These are phyloP conservation scores for Sophora flavescens DNA, from an alignment of 306 rosid species.

Conservation along the genomic window DNA sequence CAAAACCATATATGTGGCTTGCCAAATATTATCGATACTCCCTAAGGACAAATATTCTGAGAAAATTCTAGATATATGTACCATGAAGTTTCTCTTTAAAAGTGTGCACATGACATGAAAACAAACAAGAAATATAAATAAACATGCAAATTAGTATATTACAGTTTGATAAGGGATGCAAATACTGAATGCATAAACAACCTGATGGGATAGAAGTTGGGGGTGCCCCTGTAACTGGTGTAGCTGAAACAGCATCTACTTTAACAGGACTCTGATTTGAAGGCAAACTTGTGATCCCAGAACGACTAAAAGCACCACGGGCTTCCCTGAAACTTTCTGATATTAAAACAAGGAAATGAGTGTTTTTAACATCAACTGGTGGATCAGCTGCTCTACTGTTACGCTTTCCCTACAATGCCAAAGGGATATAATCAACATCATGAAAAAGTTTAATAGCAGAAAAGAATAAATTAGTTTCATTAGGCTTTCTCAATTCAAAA, in stretches of 20 bases:
- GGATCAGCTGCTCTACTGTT: slow-evolving; percentile 72
- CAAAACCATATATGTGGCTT: slow-evolving; percentile 3
- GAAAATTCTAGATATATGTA: slow-evolving; percentile 10
- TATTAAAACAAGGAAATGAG: slow-evolving; percentile 77
- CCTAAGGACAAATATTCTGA: slow-evolving; percentile 7
- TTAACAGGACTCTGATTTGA: slow-evolving; percentile 88
- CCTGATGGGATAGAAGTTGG: slow-evolving; percentile 84
- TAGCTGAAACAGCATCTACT: slow-evolving; percentile 72
- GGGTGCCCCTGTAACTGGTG: slow-evolving; percentile 78
- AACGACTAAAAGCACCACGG: slow-evolving; percentile 74
- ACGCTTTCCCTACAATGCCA: slow-evolving; percentile 80
- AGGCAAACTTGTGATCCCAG: slow-evolving; percentile 77
- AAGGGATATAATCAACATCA: slow-evolving; percentile 46
- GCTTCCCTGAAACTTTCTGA: slow-evolving; percentile 94
- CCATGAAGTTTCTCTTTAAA: not conserved
- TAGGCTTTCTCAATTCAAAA: slow-evolving; percentile 8
- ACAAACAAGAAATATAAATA: slow-evolving; percentile 21
- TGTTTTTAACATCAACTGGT: slow-evolving; percentile 69
- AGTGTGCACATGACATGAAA: slow-evolving; percentile 3
- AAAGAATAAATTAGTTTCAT: not conserved
- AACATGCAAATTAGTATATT: slow-evolving; percentile 30
- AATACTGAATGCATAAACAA: slow-evolving; percentile 39
- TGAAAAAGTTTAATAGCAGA: slow-evolving; percentile 17
- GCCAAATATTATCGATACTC: not conserved
- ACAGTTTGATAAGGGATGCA: slow-evolving; percentile 19